Evolutionary conservation across 2,329 filamentous ascomycete species (phyloP).

Genomic region (Ascochyta rabiei): DNA sequence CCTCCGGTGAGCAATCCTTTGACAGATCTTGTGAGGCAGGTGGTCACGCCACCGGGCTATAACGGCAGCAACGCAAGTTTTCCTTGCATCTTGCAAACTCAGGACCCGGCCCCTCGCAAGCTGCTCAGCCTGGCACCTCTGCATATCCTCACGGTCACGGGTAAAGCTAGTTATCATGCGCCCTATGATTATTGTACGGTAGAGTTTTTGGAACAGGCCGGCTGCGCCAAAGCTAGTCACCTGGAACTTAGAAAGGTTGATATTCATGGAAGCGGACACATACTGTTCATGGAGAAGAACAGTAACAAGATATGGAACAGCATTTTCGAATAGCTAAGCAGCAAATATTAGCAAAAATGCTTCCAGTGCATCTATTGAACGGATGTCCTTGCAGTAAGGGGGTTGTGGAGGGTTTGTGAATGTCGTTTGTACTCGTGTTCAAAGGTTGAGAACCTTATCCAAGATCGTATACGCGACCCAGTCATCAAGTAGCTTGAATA

Average conservation of each 20-base stretch:
- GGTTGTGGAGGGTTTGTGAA: too few relatives aligned
- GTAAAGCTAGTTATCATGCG: conserved; percentile 59
- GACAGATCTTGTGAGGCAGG: too few relatives aligned
- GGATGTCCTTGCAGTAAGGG: too few relatives aligned
- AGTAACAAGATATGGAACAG: not conserved
- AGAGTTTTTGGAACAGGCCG: conserved; percentile 55
- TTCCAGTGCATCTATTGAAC: too few relatives aligned
- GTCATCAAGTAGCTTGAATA: too few relatives aligned
- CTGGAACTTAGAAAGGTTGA: conserved; percentile 14
- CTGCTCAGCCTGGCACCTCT: conserved; percentile 57
- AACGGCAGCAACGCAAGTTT: conserved; percentile 35
- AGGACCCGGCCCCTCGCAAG: conserved; percentile 43
- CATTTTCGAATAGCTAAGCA: not conserved
- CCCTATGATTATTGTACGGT: conserved; percentile 62
- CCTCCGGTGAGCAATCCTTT: too few relatives aligned
- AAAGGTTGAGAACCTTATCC: too few relatives aligned
- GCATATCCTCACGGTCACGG: conserved; percentile 57
- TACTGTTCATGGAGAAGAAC: conserved; percentile 14
- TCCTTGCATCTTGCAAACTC: conserved; percentile 46
- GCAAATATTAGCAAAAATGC: too few relatives aligned
- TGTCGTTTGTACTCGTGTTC: too few relatives aligned
- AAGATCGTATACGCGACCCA: too few relatives aligned
- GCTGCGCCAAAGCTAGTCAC: conserved; percentile 11
- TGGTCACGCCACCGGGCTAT: conserved; percentile 29
- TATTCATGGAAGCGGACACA: conserved; percentile 3